Evolutionary conservation across 1,139 yeast species (phyloP).

Genomic region (Zygoascus hellenicus): DNA sequence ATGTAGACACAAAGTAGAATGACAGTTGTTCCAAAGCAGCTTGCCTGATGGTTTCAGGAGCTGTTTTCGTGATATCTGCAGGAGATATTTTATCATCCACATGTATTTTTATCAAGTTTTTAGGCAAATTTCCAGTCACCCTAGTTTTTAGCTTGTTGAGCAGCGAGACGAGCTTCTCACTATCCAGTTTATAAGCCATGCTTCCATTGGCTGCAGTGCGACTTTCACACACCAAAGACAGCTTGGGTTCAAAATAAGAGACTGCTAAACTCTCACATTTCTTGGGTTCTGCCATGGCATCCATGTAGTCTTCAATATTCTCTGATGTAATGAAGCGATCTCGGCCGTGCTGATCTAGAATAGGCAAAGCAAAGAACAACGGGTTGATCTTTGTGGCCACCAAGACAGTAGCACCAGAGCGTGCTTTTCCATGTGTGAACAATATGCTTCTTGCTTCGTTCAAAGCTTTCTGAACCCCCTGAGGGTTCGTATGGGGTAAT

Average conservation of each 20-base stretch:
- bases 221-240: slow-evolving; percentile 16
- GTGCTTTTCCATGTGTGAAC: slow-evolving; percentile 16
- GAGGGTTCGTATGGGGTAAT: slow-evolving; percentile 14
- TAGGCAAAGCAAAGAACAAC: slow-evolving; percentile 28
- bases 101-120: slow-evolving; percentile 12
- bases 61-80: slow-evolving; percentile 20
- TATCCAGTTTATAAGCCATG: slow-evolving; percentile 20
- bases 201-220: slow-evolving; percentile 16
- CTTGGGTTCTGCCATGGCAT: slow-evolving; percentile 4
- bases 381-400: slow-evolving; percentile 32
- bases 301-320: slow-evolving; percentile 28
- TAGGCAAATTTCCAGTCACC: slow-evolving; percentile 18
- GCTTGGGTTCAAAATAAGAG: slow-evolving; percentile 4
- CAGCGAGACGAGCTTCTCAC: slow-evolving; percentile 18
- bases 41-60: slow-evolving; percentile 22
- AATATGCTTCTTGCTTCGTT: slow-evolving; percentile 24
- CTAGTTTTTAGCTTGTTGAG: slow-evolving; percentile 19
- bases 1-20: slow-evolving; percentile 27
- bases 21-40: slow-evolving; percentile 27
- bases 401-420: slow-evolving; percentile 25
- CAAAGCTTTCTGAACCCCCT: slow-evolving; percentile 13
- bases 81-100: slow-evolving; percentile 25
- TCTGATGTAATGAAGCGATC: slow-evolving; percentile 28
- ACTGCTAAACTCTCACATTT: slow-evolving; percentile 12
- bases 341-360: slow-evolving; percentile 19